Conservation (phyloP, 192 early-diverging fungal species). For the Coemansia aciculifera region DNA sequence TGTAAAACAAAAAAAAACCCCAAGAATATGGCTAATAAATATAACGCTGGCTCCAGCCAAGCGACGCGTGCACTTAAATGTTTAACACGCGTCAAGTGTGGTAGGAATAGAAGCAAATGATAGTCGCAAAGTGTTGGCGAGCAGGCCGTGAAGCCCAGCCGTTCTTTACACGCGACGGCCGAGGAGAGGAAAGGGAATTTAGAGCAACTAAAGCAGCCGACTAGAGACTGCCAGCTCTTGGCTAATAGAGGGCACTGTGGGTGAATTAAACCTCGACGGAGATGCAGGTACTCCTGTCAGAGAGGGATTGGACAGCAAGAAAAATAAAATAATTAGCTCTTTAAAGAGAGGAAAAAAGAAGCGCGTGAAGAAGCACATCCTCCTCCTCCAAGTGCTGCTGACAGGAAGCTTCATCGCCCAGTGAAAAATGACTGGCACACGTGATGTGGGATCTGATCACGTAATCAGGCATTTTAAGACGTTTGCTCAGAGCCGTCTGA, state of each 20-base stretch:
- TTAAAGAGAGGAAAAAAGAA: neutral
- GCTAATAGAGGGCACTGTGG: neutral
- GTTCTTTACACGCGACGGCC: neutral
- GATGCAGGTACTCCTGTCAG: neutral
- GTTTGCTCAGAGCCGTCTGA: neutral
- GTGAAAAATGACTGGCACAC: neutral
- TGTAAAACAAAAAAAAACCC: neutral
- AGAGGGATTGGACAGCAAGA: neutral
- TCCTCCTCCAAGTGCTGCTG: neutral
- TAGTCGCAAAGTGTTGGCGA: neutral
- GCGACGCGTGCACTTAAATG: neutral
- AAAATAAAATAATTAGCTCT: neutral
- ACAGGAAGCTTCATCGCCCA: neutral
- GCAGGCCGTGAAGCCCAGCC: neutral
- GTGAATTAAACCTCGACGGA: neutral
- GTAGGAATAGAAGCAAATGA: neutral
- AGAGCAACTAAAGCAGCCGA: neutral
- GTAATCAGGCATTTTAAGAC: neutral
- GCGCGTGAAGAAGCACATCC: neutral
- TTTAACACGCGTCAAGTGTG: neutral
- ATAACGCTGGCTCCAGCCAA: neutral
- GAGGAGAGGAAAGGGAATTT: neutral
- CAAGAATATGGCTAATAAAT: neutral
- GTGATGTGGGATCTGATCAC: constrained; percentile 4
- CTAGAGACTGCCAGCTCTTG: neutral